Evolutionary conservation across 2,329 filamentous ascomycete genomes (phyloP), one percentile per base, ranked within the genome.

Genomic region (Diaporthe ilicicola): DNA sequence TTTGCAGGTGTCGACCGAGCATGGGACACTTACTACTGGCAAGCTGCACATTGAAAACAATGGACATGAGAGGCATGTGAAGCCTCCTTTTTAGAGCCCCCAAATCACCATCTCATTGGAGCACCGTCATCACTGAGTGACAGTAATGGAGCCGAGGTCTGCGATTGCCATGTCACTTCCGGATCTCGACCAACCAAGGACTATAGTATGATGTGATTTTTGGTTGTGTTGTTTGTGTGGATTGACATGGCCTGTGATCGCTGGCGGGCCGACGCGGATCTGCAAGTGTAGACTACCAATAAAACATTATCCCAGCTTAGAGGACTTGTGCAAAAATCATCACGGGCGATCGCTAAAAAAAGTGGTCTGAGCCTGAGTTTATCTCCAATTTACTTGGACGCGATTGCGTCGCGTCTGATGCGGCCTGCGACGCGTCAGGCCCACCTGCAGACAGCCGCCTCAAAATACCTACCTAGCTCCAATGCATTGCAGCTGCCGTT

Each of bases 251-350:
- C 37, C 32, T 67, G 48, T 55, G 34, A 48, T 48, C 5, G 51
- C 13, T 62, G 48, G 46, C 54, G 62, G 69, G 69, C 69, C 53
- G 54, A 67, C 56, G 69, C 54, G 54, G n/a, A n/a, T n/a, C n/a
- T n/a, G n/a, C n/a, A n/a, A 32, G 53, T 32, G 19, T 24, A 24
- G 39, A 51, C 32, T 32, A 51, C 39, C 39, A 9, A 9, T 19
- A 12, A 2, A 2, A 4, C 34, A 12, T 15, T 64, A 48, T 48
- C 56, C 29, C 42, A 64, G 29, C 34, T 3, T 4, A 24, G 12
- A 37, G 3, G 13, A 50, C 37, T 27, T 3, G 2, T 2, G 22
- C 8, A 2, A 7, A 3, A 5, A 29, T 37, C 22, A 24, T 29
- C 29, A n/a, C 15, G 8, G 29, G 6, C 2, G 2, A 4, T 13